Base-by-base conservation (phyloP, 2,329 filamentous ascomycete genomes). In the Curvularia eragrostidis region DNA sequence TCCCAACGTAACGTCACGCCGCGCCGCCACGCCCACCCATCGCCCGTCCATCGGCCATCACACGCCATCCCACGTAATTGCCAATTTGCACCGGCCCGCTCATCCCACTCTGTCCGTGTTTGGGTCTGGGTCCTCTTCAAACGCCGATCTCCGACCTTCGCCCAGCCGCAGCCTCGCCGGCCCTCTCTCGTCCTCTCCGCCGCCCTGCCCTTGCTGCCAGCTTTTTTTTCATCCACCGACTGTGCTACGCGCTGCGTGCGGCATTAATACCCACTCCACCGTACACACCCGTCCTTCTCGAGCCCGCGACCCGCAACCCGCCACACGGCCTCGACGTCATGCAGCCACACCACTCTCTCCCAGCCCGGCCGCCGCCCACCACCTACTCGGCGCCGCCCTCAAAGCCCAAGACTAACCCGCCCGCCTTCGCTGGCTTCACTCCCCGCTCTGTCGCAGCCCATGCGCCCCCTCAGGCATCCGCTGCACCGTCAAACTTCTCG, bases 341-440 rank as follows among this genome's bases (percentile, higher is more conserved):
- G 68, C 77, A 72, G 69, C 76, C 78, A 39, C 80, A 69, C 80
- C 85, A 75, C 72, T 91, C 89, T 67, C 89, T 96, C 38, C 91
- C 91, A 65, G 87, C 91, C 62, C 89, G 90, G 68, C 91, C 91
- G 61, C 91, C 91, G 41, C 85, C 87, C 51, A 82, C 87, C 24
- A 75, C 74, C 52, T 77, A 76, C 61, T 77, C 79, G 67, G 91
- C 91, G 61, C 90, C 91, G 43, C 85, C 87, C 51, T 82, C 85
- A 26, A 75, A 80, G 34, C 71, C 75, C 44, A 68, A 63, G 59
- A 56, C 53, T 44, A 68, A 56, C 60, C 48, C 65, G 4, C 46
- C 69, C 12, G 75, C 82, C 59, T 85, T 84, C 70, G 82, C 81
- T 53, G 82, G 80, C 52, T 89, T 89, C 72, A 83, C 84, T 62